Evolutionary conservation across 345 rosid genomes (phyloP).

Genomic region (Brassica rapa): DNA sequence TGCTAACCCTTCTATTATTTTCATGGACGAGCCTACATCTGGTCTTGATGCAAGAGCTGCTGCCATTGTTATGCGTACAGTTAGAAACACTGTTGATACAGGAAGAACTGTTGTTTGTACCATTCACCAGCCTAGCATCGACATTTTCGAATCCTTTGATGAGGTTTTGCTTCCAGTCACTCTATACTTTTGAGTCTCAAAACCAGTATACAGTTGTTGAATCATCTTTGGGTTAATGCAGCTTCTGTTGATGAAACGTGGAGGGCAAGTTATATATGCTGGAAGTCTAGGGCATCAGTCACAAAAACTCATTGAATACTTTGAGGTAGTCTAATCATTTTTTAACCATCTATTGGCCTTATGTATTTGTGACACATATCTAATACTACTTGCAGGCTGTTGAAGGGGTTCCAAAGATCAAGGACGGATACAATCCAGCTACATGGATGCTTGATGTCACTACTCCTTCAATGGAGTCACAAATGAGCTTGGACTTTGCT

Average conservation of each 20-base stretch:
- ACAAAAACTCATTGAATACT: constrained; percentile 77
- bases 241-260: constrained; percentile 88
- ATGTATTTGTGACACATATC: neutral
- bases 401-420: constrained; percentile 70
- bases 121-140: constrained; percentile 95
- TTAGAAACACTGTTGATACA: constrained; percentile 90
- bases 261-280: constrained; percentile 87
- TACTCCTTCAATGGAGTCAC: constrained; percentile 63
- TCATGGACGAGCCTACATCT: constrained; percentile 97
- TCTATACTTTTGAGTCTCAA: neutral
- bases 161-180: constrained; percentile 50
- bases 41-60: constrained; percentile 98
- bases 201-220: neutral
- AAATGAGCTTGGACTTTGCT: constrained; percentile 66
- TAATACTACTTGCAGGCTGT: constrained; percentile 55
- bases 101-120: constrained; percentile 98
- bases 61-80: constrained; percentile 93
- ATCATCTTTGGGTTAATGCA: constrained; percentile 36
- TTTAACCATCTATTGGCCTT: neutral
- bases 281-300: constrained; percentile 78
- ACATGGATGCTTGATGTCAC: constrained; percentile 95
- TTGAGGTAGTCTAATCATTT: constrained; percentile 53
- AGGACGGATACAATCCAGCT: constrained; percentile 79
- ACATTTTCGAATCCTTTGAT: constrained; percentile 89
- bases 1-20: constrained; percentile 88